Percentiles rank a stretch among this genome's conserved stretches.
Conservation (phyloP, 257 asterid species). For the Primulina eburnea region DNA sequence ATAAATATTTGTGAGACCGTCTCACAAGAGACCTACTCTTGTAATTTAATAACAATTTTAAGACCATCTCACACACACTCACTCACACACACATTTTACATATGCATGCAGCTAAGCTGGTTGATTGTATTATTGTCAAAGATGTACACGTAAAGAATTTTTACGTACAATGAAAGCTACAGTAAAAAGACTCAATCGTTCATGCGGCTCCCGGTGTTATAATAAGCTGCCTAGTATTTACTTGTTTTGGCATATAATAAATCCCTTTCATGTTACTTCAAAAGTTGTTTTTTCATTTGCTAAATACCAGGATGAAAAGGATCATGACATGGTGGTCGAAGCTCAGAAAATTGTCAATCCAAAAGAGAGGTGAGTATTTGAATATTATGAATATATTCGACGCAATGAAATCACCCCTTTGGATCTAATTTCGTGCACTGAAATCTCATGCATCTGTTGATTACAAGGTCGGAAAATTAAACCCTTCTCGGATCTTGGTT, state of each 20-base stretch:
- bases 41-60: too few species aligned
- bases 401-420: neutral
- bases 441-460: too few species aligned
- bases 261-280: slow-evolving; percentile 15
- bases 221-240: slow-evolving; percentile 22
- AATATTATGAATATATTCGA: neutral
- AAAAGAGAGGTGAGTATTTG: slow-evolving; percentile 38
- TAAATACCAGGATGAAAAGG: slow-evolving; percentile 5
- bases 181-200: slow-evolving; percentile 9
- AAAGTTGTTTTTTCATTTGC: neutral
- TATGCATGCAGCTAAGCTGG: slow-evolving; percentile 21
- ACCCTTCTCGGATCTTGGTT: neutral
- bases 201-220: slow-evolving; percentile 24
- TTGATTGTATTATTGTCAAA: neutral
- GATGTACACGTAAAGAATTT: slow-evolving; percentile 28
- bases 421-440: neutral
- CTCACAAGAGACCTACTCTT: too few species aligned
- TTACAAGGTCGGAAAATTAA: too few species aligned
- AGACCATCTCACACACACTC: too few species aligned
- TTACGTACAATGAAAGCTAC: slow-evolving; percentile 41
- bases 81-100: neutral
- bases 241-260: slow-evolving; percentile 11
- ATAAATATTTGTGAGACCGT: too few species aligned
- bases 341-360: slow-evolving; percentile 21
- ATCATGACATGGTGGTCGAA: slow-evolving; percentile 27